Conservation (phyloP, 768 basidiomycete species). For the Aureoboletus auriporus region DNA sequence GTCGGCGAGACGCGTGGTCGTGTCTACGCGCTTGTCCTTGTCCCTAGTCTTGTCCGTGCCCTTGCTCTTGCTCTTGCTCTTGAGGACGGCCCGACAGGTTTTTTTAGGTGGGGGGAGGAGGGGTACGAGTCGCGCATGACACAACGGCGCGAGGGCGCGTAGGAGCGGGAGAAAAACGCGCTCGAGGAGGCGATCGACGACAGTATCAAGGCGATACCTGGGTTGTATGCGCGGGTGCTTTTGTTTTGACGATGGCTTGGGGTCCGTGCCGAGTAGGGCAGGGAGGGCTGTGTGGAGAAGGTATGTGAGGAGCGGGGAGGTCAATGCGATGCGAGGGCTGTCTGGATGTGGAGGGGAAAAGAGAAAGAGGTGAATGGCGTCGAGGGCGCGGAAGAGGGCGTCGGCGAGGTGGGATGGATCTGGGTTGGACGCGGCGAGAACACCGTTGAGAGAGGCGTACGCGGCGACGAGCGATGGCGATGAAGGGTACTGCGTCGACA, state of each 20-base stretch:
- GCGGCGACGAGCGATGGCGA: constrained; percentile 21
- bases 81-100: background rate
- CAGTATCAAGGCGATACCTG: constrained; percentile 4
- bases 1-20: background rate
- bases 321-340: constrained; percentile 16
- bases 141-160: constrained; percentile 18
- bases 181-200: constrained; percentile 17
- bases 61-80: background rate
- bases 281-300: constrained; percentile 21
- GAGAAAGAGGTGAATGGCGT: constrained; percentile 16
- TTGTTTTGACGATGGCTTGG: constrained; percentile 9
- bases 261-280: constrained; percentile 6
- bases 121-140: constrained; percentile 11
- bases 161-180: constrained; percentile 18
- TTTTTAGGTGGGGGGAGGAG: constrained; percentile 5
- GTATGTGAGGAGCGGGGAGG: constrained; percentile 22
- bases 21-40: background rate
- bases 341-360: constrained; percentile 12
- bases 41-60: constrained; percentile 3
- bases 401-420: constrained; percentile 17
- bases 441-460: constrained; percentile 20
- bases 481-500: constrained; percentile 19
- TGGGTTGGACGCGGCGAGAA: constrained; percentile 5
- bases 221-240: constrained; percentile 2
- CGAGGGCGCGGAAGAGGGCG: constrained; percentile 18